Base-by-base conservation (phyloP, 495 filamentous ascomycete species). In the Daldinia loculata region DNA sequence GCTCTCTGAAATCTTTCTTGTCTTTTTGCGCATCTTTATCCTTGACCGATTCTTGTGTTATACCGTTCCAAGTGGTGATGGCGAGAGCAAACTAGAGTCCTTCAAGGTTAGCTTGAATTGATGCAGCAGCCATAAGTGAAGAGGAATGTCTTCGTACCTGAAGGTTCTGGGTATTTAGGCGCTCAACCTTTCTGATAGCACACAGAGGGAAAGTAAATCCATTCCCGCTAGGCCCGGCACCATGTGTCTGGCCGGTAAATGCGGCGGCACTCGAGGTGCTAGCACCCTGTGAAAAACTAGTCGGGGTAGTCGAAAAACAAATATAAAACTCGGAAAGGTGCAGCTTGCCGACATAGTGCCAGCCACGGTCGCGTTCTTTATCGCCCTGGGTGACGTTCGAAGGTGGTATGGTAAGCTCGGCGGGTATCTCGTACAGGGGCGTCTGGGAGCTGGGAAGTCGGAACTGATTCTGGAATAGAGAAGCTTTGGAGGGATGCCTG, bases 201-300 rank as follows among this genome's bases (percentile, higher is more conserved):
- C 92, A 97, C 11, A 99, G 86, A 3, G 95, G 96, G n/a, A 98
- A 87, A 11, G 91, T 97, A 75, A 99, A 99, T 39, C 95, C 95
- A 84, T 97, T 96, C 11, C 95, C 95, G 45, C 93, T 91, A n/a
- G 96, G 94, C 0, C 94, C 94, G 17, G 92, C 91, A 15, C 93
- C 93, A 74, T 95, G 91, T 14, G 93, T 97, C 67, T 95, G 92
- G 8, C 94, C 94, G 14, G 92, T 94, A 81, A 93, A 97, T 29
- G 87, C 83, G 27, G 88, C 92, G 0, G 93, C 94, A 3, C 90
- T 88, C 69, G 87, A 89, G 4, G 87, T 84, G 75, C 88, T 96
- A 0, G 94, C 90, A 1, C 90, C 89, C 56, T 87, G 92, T 59
- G 91, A 78, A 77, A 98, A 97, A 80, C 92, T 95, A 3, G 93